phyloP scores from a whole-genome alignment of 495 filamentous ascomycete genomes.

The Glutinoglossum americanum region DNA sequence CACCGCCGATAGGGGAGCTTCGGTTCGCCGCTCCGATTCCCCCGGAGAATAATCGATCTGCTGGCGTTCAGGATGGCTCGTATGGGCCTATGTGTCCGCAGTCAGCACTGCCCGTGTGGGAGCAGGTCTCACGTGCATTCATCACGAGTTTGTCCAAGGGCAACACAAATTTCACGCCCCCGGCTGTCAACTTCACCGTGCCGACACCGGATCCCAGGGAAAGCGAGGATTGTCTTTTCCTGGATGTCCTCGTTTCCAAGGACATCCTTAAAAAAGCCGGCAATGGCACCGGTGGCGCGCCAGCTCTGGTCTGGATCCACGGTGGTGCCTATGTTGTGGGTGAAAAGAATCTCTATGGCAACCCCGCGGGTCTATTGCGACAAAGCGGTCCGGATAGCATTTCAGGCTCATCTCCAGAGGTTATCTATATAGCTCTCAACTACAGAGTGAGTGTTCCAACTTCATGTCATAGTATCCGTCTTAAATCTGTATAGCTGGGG shows the following conservation, averaged over 20 bases:
- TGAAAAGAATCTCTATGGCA: background rate
- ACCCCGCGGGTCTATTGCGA: slow-evolving; percentile 3
- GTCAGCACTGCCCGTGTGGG: slow-evolving; percentile 6
- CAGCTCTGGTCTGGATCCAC: slow-evolving; percentile 19
- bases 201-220: slow-evolving; percentile 2
- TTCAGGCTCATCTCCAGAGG: slow-evolving; percentile 11
- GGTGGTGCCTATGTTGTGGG: slow-evolving; percentile 6
- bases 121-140: slow-evolving; percentile 5
- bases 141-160: background rate
- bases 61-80: slow-evolving; percentile 5
- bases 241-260: slow-evolving; percentile 23
- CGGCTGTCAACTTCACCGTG: background rate
- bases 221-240: slow-evolving; percentile 30
- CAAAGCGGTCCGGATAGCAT: background rate
- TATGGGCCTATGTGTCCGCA: slow-evolving; percentile 10
- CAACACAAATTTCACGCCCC: slow-evolving; percentile 7
- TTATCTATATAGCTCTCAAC: slow-evolving; percentile 24
- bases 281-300: slow-evolving; percentile 17
- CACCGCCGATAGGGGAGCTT: slow-evolving; percentile 12
- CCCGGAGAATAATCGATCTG: slow-evolving; percentile 7
- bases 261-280: background rate
- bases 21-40: slow-evolving; percentile 9
- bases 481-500: slow-evolving; percentile 10
- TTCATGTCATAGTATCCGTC: background rate
- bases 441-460: slow-evolving; percentile 18